Evolutionary conservation across 306 rosid genomes (phyloP).

Genomic region (Medicago ruthenica): DNA sequence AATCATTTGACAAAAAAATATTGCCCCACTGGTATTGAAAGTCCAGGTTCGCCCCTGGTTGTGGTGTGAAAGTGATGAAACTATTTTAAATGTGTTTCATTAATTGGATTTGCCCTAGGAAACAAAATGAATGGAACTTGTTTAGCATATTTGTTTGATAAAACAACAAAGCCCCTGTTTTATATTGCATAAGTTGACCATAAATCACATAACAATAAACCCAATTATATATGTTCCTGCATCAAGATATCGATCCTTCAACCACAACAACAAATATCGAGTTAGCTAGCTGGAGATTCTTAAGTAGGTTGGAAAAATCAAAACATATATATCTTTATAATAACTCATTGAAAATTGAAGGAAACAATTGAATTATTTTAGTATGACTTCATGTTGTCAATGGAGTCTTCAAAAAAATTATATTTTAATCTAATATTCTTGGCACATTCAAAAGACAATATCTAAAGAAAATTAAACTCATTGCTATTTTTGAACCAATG

Average conservation of each 20-base stretch:
- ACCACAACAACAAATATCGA: background rate
- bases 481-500: too few relatives aligned
- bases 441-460: background rate
- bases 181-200: background rate
- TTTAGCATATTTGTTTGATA: background rate
- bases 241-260: background rate
- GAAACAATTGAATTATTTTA: background rate
- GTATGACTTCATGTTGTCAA: background rate
- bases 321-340: background rate
- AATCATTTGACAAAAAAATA: too few relatives aligned
- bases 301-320: background rate
- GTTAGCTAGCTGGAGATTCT: background rate
- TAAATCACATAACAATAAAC: background rate
- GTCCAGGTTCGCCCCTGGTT: too few relatives aligned
- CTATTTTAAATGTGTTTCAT: background rate
- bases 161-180: background rate
- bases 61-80: background rate
- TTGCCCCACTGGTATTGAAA: too few relatives aligned
- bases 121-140: slow-evolving; percentile 13
- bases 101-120: background rate
- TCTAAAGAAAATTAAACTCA: background rate
- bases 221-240: background rate
- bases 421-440: background rate
- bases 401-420: background rate
- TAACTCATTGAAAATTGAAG: too few relatives aligned